A percentile compares a stretch with the other conserved stretches of the same genome.
Evolutionary conservation across 1,139 yeast species (phyloP).

Genomic region (Kodamaea sp.): DNA sequence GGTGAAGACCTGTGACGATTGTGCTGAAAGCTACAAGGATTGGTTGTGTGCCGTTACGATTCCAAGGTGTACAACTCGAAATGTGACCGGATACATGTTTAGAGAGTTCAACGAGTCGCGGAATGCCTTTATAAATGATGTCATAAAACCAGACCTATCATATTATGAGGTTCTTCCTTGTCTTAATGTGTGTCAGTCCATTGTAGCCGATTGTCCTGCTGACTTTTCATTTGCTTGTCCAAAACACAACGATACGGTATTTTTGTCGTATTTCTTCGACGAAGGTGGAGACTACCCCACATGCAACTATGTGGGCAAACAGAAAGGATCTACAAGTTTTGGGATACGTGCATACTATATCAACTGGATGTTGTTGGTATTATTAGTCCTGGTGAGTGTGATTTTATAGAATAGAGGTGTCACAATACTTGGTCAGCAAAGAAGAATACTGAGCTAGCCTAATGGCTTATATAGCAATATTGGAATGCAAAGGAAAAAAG

Average conservation of each 20-base stretch:
- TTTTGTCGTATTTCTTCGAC: constrained; percentile 52
- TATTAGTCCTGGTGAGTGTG: not conserved
- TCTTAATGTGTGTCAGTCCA: constrained; percentile 71
- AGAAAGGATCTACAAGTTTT: constrained; percentile 4
- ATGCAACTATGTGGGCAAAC: constrained; percentile 52
- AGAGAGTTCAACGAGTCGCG: constrained; percentile 59
- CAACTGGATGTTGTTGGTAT: constrained; percentile 5
- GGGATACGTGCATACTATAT: constrained; percentile 1
- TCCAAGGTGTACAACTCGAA: constrained; percentile 70
- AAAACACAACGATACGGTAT: constrained; percentile 32
- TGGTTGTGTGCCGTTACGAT: constrained; percentile 92
- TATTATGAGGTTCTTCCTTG: constrained; percentile 90
- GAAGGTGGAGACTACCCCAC: constrained; percentile 23
- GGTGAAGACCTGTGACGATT: constrained; percentile 67
- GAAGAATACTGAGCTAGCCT: too few relatives aligned
- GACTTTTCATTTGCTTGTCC: constrained; percentile 79
- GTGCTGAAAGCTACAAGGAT: constrained; percentile 68
- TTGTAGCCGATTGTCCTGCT: constrained; percentile 84
- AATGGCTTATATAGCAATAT: too few relatives aligned
- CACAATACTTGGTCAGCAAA: too few relatives aligned
- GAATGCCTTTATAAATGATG: constrained; percentile 55
- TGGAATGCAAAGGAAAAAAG: too few relatives aligned
- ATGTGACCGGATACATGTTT: constrained; percentile 43
- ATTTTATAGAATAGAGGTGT: constrained; percentile 1
- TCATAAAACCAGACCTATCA: constrained; percentile 56